Conservation (phyloP, 2,329 filamentous ascomycete species). For the Aureobasidium sp. region DNA sequence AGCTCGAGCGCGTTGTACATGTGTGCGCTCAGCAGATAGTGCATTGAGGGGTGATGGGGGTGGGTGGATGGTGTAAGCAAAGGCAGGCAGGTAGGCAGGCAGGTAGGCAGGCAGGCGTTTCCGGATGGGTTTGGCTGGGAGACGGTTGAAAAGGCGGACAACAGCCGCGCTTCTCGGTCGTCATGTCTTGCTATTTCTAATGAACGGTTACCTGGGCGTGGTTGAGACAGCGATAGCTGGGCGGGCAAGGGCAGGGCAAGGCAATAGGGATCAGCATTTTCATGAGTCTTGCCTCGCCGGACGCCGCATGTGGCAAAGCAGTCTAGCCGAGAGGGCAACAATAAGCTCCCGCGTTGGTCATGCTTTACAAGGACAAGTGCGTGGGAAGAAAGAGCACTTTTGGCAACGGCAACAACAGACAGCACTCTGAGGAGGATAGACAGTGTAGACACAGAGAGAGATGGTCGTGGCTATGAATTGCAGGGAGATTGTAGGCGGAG, state of each 20-base stretch:
- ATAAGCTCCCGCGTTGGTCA: constrained; percentile 6
- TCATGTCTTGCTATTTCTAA: constrained; percentile 5
- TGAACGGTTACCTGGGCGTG: not conserved
- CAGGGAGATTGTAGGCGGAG: not conserved
- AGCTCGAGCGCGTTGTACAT: constrained; percentile 5
- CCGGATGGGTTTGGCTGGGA: not conserved
- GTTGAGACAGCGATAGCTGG: constrained; percentile 2
- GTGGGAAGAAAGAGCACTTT: not conserved
- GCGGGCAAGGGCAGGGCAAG: not conserved
- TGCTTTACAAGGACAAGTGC: not conserved
- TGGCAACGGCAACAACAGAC: not conserved
- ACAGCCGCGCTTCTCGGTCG: not conserved
- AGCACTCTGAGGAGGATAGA: not conserved
- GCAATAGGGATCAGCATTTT: not conserved
- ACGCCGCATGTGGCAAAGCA: constrained; percentile 10
- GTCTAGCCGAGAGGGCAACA: not conserved
- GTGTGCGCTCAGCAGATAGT: not conserved
- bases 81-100: not conserved
- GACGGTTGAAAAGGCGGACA: not conserved
- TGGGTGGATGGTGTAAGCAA: not conserved
- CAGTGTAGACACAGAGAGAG: too few relatives aligned
- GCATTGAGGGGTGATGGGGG: not conserved
- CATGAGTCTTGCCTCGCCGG: constrained; percentile 4
- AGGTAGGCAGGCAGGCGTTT: constrained; percentile 1
- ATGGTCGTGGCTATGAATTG: not conserved